A percentile compares a stretch with the other conserved stretches of the same genome.
Conservation (phyloP, 768 basidiomycete genomes). For the Chalciporus piperatus region DNA sequence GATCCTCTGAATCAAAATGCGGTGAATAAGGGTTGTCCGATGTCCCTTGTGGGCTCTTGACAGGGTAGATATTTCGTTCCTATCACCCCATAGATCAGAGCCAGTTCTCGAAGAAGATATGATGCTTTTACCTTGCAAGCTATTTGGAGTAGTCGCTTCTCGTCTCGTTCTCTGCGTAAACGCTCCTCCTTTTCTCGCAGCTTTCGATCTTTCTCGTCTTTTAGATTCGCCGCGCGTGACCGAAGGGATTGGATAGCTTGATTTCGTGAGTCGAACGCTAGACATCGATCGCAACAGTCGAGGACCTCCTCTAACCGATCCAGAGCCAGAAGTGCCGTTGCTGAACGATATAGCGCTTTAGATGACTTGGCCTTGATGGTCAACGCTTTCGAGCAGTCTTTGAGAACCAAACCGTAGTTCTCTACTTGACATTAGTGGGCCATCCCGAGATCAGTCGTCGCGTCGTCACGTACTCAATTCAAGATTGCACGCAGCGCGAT, state of each 20-base stretch:
- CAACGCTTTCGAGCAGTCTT: constrained; percentile 79
- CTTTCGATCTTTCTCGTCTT: constrained; percentile 49
- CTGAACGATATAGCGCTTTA: constrained; percentile 88
- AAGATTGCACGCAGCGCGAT: constrained; percentile 92
- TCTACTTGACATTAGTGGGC: constrained; percentile 42
- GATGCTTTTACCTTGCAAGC: constrained; percentile 63
- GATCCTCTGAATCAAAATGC: constrained; percentile 65
- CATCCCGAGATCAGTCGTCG: not conserved
- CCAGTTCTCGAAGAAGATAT: not conserved
- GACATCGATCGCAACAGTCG: constrained; percentile 75
- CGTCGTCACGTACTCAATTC: constrained; percentile 61
- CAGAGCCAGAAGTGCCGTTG: constrained; percentile 69
- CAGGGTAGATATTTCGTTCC: constrained; percentile 69
- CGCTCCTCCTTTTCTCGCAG: constrained; percentile 50
- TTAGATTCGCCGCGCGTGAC: constrained; percentile 44
- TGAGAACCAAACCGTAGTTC: constrained; percentile 84
- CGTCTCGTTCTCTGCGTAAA: constrained; percentile 48
- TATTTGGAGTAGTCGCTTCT: constrained; percentile 47
- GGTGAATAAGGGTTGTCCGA: constrained; percentile 58
- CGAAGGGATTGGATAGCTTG: constrained; percentile 49
- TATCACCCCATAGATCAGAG: constrained; percentile 30
- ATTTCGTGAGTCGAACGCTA: constrained; percentile 57
- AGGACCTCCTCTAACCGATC: constrained; percentile 76
- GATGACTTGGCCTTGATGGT: constrained; percentile 58
- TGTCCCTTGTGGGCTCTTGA: constrained; percentile 49